Evolutionary conservation across 805 yeast genomes (phyloP).

Genomic region (Grigorovia yakushimaensis): DNA sequence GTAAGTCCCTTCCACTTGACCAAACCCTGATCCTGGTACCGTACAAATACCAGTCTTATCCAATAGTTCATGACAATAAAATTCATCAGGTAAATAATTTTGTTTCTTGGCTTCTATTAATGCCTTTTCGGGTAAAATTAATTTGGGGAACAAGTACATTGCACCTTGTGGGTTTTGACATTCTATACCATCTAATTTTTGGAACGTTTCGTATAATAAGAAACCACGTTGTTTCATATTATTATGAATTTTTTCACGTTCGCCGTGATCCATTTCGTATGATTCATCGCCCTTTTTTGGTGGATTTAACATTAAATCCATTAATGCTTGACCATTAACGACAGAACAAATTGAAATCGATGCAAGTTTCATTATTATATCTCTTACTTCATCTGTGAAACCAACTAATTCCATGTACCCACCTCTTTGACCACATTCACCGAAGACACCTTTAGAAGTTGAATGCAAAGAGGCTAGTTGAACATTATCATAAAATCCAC

Average conservation of each 20-base stretch:
- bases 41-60: constrained; percentile 91
- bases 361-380: constrained; percentile 73
- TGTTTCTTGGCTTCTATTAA: constrained; percentile 45
- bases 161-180: constrained; percentile 94
- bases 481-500: constrained; percentile 51
- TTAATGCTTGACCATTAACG: constrained; percentile 86
- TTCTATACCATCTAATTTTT: constrained; percentile 64
- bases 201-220: constrained; percentile 58
- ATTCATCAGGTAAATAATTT: constrained; percentile 65
- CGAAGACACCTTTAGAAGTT: constrained; percentile 94
- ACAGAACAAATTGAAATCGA: constrained; percentile 88
- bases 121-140: constrained; percentile 58
- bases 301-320: constrained; percentile 91
- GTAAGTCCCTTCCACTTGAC: constrained; percentile 79
- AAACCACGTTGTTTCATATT: constrained; percentile 59
- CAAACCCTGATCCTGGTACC: constrained; percentile 95
- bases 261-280: constrained; percentile 55
- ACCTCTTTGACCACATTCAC: constrained; percentile 99
- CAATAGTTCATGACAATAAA: constrained; percentile 74
- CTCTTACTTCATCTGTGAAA: constrained; percentile 56
- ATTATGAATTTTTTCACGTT: constrained; percentile 49
- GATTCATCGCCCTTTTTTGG: constrained; percentile 72
- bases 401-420: constrained; percentile 95
- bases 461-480: constrained; percentile 91
- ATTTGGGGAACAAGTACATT: constrained; percentile 87